Evolutionary conservation across 805 yeast species (phyloP).

Genomic region (Starmerella stellata): DNA sequence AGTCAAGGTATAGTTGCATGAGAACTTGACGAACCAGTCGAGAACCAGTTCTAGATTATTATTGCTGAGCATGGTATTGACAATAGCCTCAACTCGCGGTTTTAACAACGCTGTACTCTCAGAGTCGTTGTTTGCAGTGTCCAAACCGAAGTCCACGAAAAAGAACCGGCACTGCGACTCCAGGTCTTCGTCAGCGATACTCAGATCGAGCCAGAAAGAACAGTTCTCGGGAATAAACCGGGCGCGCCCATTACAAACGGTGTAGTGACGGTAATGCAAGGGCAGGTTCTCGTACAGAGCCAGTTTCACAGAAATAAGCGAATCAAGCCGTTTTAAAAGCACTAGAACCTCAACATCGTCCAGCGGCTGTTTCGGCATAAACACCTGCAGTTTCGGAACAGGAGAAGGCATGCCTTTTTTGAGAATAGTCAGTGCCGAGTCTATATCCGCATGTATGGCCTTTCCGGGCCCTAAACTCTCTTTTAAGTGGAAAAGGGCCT

Average conservation of each 20-base stretch:
- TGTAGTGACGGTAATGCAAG: conserved; percentile 40
- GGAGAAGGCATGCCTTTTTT: conserved; percentile 59
- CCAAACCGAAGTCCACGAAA: conserved; percentile 56
- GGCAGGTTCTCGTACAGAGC: conserved; percentile 49
- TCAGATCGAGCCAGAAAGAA: conserved; percentile 61
- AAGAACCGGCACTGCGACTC: conserved; percentile 48
- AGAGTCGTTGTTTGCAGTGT: conserved; percentile 24
- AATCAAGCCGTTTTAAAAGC: conserved; percentile 51
- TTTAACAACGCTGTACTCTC: conserved; percentile 19
- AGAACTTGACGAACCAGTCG: conserved; percentile 38
- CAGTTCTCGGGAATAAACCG: conserved; percentile 37
- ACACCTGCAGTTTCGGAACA: conserved; percentile 28
- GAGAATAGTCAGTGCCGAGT: conserved; percentile 73
- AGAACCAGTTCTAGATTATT: conserved; percentile 36
- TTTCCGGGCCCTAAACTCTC: conserved; percentile 71
- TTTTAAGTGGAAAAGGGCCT: conserved; percentile 50
- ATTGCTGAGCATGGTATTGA: conserved; percentile 34
- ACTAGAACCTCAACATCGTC: conserved; percentile 38
- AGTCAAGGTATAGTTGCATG: conserved; percentile 47
- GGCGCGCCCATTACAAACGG: conserved; percentile 59
- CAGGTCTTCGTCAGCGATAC: conserved; percentile 39
- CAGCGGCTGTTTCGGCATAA: conserved; percentile 33
- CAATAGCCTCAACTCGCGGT: conserved; percentile 34
- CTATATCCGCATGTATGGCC: conserved; percentile 75
- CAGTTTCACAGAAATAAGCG: conserved; percentile 53